Base-by-base conservation (phyloP, 495 filamentous ascomycete genomes). In the Penicillium goetzii region DNA sequence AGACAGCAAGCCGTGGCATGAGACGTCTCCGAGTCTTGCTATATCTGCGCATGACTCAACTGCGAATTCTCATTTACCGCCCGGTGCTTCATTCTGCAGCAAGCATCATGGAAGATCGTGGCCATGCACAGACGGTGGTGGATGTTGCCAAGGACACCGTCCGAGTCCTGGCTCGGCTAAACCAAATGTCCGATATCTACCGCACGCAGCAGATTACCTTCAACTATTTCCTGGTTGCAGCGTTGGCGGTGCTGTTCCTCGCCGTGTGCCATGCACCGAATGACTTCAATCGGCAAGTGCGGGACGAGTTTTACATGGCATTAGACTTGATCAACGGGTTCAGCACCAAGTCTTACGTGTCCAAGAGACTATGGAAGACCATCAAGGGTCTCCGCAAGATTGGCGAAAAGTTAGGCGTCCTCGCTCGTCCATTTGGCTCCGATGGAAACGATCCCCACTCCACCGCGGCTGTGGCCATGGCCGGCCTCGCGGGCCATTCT, bases 281-380 rank as follows among this genome's bases (percentile, higher is more conserved):
- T 1, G 85, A 90, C 43, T 96, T 94, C 72, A 90, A 86, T 67
- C 81, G 84, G 10, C 76, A 83, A 47, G 91, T 91, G 56, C 84
- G 90, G n/a, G 86, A 88, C 60, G 92, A 95, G 73, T 96, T 95
- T 66, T 93, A 94, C 77, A 86, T 90, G 84, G 92, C 90, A 0
- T 83, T 96, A 0, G 90, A 96, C 47, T 79, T 96, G 15, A 85
- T 96, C 61, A 90, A 90, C 61, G 88, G 88, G 26, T 87, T 96
- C 72, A 91, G 88, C 47, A 87, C 85, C n/a, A 87, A 87, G 63
- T 91, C 88, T 1, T 92, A 86, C 74, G 89, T 93, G 4, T 89
- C 88, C 53, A 90, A 92, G 63, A 82, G 91, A 14, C 76, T 96
- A 10, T 96, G 92, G 92, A 87, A 87, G 65, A 92, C 89, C 1